Base-by-base conservation (phyloP, 1,139 yeast genomes). In the Sugiyamaella pinicola region DNA sequence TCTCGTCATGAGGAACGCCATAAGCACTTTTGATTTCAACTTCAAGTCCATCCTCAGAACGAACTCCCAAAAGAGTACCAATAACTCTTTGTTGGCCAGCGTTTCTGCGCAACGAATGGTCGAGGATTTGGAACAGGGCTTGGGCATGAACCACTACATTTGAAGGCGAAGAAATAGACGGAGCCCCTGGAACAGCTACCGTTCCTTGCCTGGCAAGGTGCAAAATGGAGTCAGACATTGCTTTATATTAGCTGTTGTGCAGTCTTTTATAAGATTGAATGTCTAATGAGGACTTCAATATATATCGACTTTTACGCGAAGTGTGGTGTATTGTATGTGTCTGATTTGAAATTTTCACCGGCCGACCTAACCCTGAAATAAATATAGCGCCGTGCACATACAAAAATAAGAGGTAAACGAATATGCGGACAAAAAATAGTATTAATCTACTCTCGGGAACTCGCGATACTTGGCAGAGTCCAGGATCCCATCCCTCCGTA, bases 31-130 rank as follows among this genome's bases (percentile, higher is more conserved):
- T 80, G 62, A 89, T 76, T 65, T 85, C 95, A 47, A 86, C 78
- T 64, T 81, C 87, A 26, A 81, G 72, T n/a, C 96, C 96, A 68
- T 88, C 96, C 60, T 88, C 96, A 17, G 93, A 85, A 69, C 96
- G 80, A 49, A 80, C 75, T 37, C 96, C 96, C 50, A 89, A 75
- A 54, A 89, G 78, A 8, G 96, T 86, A 56, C 96, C 96, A 62
- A 89, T 84, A 59, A 85, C 82, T 70, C 95, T 78, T 61, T 79
- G 79, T 56, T 77, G 78, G 55, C 69, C 74, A 31, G 69, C 69
- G 49, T 70, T 67, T 47, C 70, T 71, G 59, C 82, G 76, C 54
- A 80, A 73, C 19, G 83, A 74, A 53, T 82, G 78, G 64, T 82
- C 84, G 53, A 83, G 69, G 57, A 89, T 81, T 69, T 85, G 88